Percentiles rank a stretch among this genome's conserved stretches.
Conservation (phyloP, 345 rosid species). For the Mangifera indica region DNA sequence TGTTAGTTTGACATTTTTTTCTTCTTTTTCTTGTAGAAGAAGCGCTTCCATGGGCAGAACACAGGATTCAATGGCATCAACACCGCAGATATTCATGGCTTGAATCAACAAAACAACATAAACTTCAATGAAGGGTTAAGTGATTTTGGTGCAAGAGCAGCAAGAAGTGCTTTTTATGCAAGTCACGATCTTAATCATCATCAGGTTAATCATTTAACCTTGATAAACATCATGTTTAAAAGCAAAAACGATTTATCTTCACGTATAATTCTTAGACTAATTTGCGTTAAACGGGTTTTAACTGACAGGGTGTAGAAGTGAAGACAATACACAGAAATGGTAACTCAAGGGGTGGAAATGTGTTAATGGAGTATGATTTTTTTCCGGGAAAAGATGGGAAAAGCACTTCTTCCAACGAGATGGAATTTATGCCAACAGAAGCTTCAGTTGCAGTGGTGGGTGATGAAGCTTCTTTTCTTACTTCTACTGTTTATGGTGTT, state of each 20-base stretch:
- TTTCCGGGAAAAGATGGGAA: constrained; percentile 53
- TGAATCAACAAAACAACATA: constrained; percentile 23
- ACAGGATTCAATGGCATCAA: constrained; percentile 30
- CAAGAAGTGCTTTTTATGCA: constrained; percentile 25
- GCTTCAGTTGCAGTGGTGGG: constrained; percentile 33
- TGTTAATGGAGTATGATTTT: constrained; percentile 63
- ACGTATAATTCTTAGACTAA: neutral
- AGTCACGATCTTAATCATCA: constrained; percentile 14
- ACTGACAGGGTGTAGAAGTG: constrained; percentile 32
- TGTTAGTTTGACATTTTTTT: neutral
- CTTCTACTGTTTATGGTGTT: constrained; percentile 24
- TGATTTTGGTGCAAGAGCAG: constrained; percentile 22
- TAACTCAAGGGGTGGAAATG: constrained; percentile 27
- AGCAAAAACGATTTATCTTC: neutral
- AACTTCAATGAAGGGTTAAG: constrained; percentile 17
- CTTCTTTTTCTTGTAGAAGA: constrained; percentile 42
- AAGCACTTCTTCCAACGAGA: constrained; percentile 38
- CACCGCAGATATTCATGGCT: constrained; percentile 22
- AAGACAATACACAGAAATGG: constrained; percentile 36
- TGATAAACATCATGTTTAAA: neutral
- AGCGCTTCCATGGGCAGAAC: constrained; percentile 37
- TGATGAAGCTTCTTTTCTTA: constrained; percentile 35
- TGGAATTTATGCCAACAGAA: constrained; percentile 31
- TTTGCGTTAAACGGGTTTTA: neutral
- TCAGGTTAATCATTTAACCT: constrained; percentile 22